phyloP scores from a whole-genome alignment of 2,329 filamentous ascomycete genomes.

The Pseudogymnoascus destructans region DNA sequence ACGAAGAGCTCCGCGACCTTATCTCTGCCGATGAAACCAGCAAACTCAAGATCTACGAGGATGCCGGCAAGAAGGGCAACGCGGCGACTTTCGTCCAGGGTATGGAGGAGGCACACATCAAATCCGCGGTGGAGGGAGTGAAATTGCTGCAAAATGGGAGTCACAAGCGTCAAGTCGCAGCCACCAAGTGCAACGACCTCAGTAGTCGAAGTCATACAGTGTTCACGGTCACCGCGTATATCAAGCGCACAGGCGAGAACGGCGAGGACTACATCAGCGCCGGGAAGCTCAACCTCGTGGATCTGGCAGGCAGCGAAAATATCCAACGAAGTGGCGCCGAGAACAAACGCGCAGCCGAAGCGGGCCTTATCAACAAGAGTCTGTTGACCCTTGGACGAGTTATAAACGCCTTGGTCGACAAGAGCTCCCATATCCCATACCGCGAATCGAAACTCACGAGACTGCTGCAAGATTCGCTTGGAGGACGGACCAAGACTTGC shows the following conservation, averaged over 20 bases:
- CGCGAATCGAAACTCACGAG: constrained; percentile 93
- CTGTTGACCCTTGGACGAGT: constrained; percentile 87
- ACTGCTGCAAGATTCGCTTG: constrained; percentile 88
- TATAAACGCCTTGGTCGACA: constrained; percentile 93
- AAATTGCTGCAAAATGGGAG: constrained; percentile 80
- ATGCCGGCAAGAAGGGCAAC: constrained; percentile 74
- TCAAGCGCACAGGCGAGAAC: constrained; percentile 66
- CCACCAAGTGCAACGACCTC: constrained; percentile 98
- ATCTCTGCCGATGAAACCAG: constrained; percentile 66
- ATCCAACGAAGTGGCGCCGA: constrained; percentile 94
- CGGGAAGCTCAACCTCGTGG: constrained; percentile 91
- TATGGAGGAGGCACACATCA: constrained; percentile 94
- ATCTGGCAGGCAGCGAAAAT: constrained; percentile 94
- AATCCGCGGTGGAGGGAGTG: constrained; percentile 72
- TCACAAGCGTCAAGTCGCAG: constrained; percentile 90
- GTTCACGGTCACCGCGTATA: constrained; percentile 87
- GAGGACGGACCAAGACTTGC: constrained; percentile 91
- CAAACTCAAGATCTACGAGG: constrained; percentile 94
- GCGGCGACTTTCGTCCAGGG: constrained; percentile 82
- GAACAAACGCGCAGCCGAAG: constrained; percentile 93
- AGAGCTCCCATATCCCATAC: constrained; percentile 74
- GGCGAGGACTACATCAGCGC: constrained; percentile 84
- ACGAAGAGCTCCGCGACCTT: constrained; percentile 88
- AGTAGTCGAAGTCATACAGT: constrained; percentile 95
- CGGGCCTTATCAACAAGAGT: constrained; percentile 96